These are phyloP conservation scores for Solanum tarijense DNA, from an alignment of 257 asterid species.

Conservation along the genomic window DNA sequence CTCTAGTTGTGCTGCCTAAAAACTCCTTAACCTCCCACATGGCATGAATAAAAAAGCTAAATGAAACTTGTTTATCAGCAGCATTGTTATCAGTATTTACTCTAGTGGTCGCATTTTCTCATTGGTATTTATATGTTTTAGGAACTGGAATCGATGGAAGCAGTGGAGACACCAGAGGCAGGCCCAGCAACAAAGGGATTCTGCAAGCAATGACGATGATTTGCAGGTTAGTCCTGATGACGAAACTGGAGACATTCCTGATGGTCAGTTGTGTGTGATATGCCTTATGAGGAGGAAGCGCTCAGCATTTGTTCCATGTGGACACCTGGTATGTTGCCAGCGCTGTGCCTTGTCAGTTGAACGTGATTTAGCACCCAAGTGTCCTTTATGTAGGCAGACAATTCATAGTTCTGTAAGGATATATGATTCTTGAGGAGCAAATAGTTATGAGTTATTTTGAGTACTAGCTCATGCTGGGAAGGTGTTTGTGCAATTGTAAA, in stretches of 20 bases:
- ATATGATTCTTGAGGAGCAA: slow-evolving; percentile 45
- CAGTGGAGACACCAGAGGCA: slow-evolving; percentile 48
- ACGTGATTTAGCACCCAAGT: slow-evolving; percentile 59
- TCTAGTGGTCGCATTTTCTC: neutral
- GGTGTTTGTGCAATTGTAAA: neutral
- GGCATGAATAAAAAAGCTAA: neutral
- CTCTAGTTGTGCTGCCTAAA: neutral
- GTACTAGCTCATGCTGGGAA: neutral
- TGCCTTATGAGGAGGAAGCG: slow-evolving; percentile 74
- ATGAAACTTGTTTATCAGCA: neutral
- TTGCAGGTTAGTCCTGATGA: slow-evolving; percentile 42
- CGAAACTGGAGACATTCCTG: slow-evolving; percentile 53
- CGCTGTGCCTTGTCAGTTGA: slow-evolving; percentile 66
- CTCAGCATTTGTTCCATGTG: slow-evolving; percentile 88
- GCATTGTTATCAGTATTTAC: neutral
- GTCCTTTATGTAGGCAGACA: slow-evolving; percentile 87
- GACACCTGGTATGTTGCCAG: slow-evolving; percentile 86
- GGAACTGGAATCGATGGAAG: slow-evolving; percentile 84
- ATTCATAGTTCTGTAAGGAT: slow-evolving; percentile 56
- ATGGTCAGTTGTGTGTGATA: slow-evolving; percentile 79
- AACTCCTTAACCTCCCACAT: neutral
- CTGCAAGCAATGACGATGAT: slow-evolving; percentile 14
- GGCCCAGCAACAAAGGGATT: slow-evolving; percentile 24
- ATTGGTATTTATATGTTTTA: slow-evolving; percentile 6
- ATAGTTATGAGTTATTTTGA: neutral